These are phyloP conservation scores for Neurospora hispaniola DNA, from an alignment of 495 filamentous ascomycete species.

Conservation along the genomic window DNA sequence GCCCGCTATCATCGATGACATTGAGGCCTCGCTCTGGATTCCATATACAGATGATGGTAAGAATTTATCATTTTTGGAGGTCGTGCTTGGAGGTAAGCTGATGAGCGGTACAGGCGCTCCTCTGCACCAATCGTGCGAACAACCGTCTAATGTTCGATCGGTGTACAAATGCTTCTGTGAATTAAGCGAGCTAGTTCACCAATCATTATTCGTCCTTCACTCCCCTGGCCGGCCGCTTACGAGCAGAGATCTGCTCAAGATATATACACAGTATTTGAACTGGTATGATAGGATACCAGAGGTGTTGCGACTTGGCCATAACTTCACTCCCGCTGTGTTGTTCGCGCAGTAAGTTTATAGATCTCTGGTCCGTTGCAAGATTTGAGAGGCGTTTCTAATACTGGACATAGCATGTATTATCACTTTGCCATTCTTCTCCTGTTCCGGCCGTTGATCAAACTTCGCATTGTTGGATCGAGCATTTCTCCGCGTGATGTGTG, in stretches of 20 bases:
- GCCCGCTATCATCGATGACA: constrained; percentile 42
- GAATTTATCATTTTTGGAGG: constrained; percentile 5
- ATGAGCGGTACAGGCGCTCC: constrained; percentile 27
- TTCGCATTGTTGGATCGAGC: constrained; percentile 44
- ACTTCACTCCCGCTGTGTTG: constrained; percentile 49
- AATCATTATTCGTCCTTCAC: constrained; percentile 52
- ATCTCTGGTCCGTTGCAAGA: background rate
- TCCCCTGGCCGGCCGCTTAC: constrained; percentile 50
- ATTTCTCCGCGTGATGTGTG: constrained; percentile 56
- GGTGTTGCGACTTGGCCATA: constrained; percentile 44
- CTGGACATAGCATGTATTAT: constrained; percentile 47
- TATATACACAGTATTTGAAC: constrained; percentile 48
- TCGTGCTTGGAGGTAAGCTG: constrained; percentile 8
- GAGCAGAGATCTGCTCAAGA: constrained; percentile 41
- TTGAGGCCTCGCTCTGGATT: constrained; percentile 45
- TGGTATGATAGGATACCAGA: constrained; percentile 55
- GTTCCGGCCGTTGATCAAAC: constrained; percentile 55
- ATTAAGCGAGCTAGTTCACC: constrained; percentile 56
- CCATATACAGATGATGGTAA: constrained; percentile 49
- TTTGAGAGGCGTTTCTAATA: constrained; percentile 10
- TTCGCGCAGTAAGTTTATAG: constrained; percentile 49
- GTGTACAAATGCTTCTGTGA: constrained; percentile 53
- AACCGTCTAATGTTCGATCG: constrained; percentile 45
- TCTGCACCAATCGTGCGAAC: constrained; percentile 36
- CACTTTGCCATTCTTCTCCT: constrained; percentile 52